phyloP scores from a whole-genome alignment of 208 protist species.

The Leishmania amazonensis region DNA sequence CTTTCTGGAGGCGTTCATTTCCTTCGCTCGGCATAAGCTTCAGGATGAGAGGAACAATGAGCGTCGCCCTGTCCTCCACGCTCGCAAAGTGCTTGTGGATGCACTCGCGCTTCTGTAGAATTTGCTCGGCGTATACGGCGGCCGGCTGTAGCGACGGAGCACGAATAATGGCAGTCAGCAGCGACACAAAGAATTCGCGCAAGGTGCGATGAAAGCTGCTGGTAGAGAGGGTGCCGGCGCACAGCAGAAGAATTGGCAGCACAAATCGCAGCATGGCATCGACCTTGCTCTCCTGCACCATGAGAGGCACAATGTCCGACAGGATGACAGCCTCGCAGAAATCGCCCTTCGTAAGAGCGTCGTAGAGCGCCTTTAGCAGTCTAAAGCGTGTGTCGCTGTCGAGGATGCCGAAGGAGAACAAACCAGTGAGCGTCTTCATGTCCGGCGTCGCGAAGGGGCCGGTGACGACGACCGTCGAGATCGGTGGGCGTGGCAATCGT shows the following conservation, averaged over 20 bases:
- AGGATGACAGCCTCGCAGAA: constrained; percentile 49
- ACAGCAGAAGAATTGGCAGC: constrained; percentile 57
- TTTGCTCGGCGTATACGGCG: constrained; percentile 41
- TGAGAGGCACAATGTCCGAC: constrained; percentile 46
- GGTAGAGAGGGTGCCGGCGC: constrained; percentile 21
- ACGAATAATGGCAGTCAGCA: constrained; percentile 36
- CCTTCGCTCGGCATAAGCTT: constrained; percentile 37
- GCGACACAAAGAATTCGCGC: constrained; percentile 41
- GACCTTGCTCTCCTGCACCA: constrained; percentile 42
- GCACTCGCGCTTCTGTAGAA: constrained; percentile 45
- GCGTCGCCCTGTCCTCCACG: constrained; percentile 30
- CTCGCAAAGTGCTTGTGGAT: constrained; percentile 38
- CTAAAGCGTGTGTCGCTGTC: constrained; percentile 37
- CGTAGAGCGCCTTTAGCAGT: constrained; percentile 46
- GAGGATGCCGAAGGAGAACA: constrained; percentile 46
- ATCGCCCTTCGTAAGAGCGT: constrained; percentile 22
- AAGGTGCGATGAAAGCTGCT: constrained; percentile 33
- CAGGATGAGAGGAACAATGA: constrained; percentile 47
- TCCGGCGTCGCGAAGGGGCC: constrained; percentile 49
- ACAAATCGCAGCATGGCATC: constrained; percentile 51
- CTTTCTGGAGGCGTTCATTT: constrained; percentile 31
- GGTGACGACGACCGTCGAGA: constrained; percentile 32
- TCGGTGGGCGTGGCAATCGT: constrained; percentile 29
- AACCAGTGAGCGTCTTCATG: constrained; percentile 34
- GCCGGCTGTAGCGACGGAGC: constrained; percentile 28